Evolutionary conservation across 139 green algal genomes (phyloP).

Genomic region (Medakamo hakoo): DNA sequence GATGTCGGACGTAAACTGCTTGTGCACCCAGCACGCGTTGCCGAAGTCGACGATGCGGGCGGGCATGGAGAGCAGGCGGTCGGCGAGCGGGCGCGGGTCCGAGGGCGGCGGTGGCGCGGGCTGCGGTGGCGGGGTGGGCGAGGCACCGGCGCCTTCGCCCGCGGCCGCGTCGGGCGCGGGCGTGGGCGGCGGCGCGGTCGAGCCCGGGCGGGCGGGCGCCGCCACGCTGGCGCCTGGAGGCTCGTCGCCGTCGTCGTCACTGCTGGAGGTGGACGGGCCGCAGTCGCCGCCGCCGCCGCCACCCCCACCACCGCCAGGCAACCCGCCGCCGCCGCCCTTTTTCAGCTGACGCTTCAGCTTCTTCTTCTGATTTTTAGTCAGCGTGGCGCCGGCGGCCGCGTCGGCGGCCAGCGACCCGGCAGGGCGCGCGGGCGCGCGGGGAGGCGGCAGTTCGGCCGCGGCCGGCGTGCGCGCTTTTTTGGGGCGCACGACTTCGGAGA

Average conservation of each 20-base stretch:
- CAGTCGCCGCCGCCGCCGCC: too few relatives aligned
- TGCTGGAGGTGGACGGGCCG: too few relatives aligned
- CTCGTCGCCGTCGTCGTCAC: too few relatives aligned
- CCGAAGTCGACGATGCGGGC: conserved; percentile 97
- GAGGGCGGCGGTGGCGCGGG: background rate
- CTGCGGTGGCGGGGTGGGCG: background rate
- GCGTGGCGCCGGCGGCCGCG: conserved; percentile 1
- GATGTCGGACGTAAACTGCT: conserved; percentile 94
- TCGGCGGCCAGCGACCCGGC: background rate
- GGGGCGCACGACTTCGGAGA: conserved; percentile 40
- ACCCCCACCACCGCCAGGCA: too few relatives aligned
- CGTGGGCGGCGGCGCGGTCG: too few relatives aligned
- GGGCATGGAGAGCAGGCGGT: conserved; percentile 19
- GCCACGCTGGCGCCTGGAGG: too few relatives aligned
- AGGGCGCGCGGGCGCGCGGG: background rate
- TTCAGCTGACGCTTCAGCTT: conserved; percentile 68
- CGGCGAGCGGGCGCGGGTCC: conserved; percentile 10
- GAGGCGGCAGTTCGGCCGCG: background rate
- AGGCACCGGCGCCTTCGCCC: background rate
- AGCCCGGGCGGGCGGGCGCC: too few relatives aligned
- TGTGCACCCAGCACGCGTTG: conserved; percentile 96
- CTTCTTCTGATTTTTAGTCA: conserved; percentile 85
- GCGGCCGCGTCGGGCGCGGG: background rate
- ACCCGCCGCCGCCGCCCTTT: too few relatives aligned
- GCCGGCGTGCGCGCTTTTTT: conserved; percentile 6